Conservation (phyloP, 2,329 filamentous ascomycete genomes). For the Atkinsonella texensis region DNA sequence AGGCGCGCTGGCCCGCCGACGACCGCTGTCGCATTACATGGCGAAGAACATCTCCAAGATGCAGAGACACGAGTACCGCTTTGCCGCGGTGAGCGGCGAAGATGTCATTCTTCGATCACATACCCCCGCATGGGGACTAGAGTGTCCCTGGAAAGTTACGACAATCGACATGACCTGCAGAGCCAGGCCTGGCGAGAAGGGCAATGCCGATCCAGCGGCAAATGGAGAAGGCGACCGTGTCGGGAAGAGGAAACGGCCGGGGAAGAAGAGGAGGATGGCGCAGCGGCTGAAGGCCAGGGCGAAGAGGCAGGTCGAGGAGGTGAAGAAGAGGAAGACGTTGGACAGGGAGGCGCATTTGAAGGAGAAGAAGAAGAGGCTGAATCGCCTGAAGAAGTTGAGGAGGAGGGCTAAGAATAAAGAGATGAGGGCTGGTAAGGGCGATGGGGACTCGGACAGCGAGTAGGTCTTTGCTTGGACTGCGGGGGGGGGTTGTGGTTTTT, state of each 20-base stretch:
- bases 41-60: constrained; percentile 24
- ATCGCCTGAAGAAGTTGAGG: constrained; percentile 47
- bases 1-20: constrained; percentile 20
- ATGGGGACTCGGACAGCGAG: constrained; percentile 11
- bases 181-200: constrained; percentile 1
- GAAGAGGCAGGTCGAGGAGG: constrained; percentile 27
- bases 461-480: background rate
- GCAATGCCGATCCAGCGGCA: constrained; percentile 1
- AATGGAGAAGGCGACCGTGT: constrained; percentile 11
- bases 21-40: constrained; percentile 40
- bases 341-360: constrained; percentile 44
- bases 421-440: constrained; percentile 29
- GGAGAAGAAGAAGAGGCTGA: constrained; percentile 51
- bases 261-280: constrained; percentile 47
- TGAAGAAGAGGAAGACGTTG: constrained; percentile 24
- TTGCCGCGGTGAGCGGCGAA: constrained; percentile 39
- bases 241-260: constrained; percentile 32
- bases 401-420: constrained; percentile 46
- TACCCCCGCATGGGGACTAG: constrained; percentile 41
- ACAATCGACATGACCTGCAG: constrained; percentile 27
- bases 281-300: constrained; percentile 33
- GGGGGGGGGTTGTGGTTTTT: background rate
- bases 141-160: constrained; percentile 48
- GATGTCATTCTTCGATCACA: constrained; percentile 33
- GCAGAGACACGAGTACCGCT: constrained; percentile 26